Evolutionary conservation across 2,329 filamentous ascomycete species (phyloP).

Genomic region (Colletotrichum magnum): DNA sequence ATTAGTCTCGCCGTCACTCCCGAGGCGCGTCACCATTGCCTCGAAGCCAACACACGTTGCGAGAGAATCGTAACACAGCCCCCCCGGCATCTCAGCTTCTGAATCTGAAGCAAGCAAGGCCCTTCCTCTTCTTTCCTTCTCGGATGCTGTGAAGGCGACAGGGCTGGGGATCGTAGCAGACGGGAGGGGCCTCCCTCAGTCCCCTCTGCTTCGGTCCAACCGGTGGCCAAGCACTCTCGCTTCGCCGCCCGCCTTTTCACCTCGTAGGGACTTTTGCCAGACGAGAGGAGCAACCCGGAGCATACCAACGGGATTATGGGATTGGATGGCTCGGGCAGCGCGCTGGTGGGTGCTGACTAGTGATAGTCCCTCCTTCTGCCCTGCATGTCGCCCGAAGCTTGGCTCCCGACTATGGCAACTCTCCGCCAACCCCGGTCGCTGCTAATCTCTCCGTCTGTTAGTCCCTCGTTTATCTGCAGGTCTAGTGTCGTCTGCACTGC

Average conservation of each 20-base stretch:
- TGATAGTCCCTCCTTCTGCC: constrained; percentile 15
- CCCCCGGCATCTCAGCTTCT: constrained; percentile 31
- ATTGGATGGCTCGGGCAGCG: constrained; percentile 29
- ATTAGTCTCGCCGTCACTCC: constrained; percentile 24
- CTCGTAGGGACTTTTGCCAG: constrained; percentile 8
- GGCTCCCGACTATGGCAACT: constrained; percentile 15
- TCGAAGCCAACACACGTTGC: constrained; percentile 10
- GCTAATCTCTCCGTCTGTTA: constrained; percentile 22
- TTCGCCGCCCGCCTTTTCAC: constrained; percentile 6
- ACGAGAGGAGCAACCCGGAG: constrained; percentile 8
- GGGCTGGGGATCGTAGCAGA: constrained; percentile 35
- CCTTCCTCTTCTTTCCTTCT: not conserved
- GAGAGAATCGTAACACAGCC: constrained; percentile 15
- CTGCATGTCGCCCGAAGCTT: constrained; percentile 30
- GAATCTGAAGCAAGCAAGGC: constrained; percentile 14
- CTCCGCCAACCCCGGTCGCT: not conserved
- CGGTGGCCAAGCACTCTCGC: constrained; percentile 16
- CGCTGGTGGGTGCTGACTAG: constrained; percentile 32
- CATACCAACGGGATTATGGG: not conserved
- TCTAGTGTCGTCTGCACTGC: not conserved
- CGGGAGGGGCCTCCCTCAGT: constrained; percentile 15
- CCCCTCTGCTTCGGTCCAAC: not conserved
- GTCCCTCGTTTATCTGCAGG: constrained; percentile 38
- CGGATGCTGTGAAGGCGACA: not conserved
- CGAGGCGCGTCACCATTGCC: constrained; percentile 24